Conservation (phyloP, 306 rosid genomes). For the Rosa multiflora region DNA sequence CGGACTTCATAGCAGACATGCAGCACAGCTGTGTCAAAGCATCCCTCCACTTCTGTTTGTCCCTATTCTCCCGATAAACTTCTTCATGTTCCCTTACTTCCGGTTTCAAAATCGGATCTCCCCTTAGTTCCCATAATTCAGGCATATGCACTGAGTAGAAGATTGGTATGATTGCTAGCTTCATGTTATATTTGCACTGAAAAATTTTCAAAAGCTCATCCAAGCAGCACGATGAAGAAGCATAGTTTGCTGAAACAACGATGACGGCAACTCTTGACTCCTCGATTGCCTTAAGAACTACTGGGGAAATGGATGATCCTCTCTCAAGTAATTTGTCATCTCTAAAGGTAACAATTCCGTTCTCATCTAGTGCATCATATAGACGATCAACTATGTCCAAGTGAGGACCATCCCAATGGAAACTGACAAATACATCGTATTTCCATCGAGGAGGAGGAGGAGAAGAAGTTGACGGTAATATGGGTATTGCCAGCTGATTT, state of each 20-base stretch:
- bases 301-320: neutral
- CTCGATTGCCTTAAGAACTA: neutral
- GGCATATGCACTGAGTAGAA: no score
- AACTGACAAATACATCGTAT: constrained; percentile 2
- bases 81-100: neutral
- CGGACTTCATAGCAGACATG: neutral
- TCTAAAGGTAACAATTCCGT: neutral
- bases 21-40: neutral
- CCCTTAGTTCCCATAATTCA: no score
- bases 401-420: neutral
- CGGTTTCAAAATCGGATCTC: neutral
- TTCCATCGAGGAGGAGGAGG: neutral
- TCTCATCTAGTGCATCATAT: neutral
- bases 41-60: neutral
- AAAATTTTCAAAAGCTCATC: neutral
- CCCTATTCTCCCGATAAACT: neutral
- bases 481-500: no score
- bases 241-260: neutral
- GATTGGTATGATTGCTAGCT: no score
- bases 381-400: neutral
- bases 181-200: no score
- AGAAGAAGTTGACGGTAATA: no score
- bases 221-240: neutral
- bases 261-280: neutral
- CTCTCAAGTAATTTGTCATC: neutral